Evolutionary conservation across 805 yeast species (phyloP).

Genomic region (Osmozyma mogii): DNA sequence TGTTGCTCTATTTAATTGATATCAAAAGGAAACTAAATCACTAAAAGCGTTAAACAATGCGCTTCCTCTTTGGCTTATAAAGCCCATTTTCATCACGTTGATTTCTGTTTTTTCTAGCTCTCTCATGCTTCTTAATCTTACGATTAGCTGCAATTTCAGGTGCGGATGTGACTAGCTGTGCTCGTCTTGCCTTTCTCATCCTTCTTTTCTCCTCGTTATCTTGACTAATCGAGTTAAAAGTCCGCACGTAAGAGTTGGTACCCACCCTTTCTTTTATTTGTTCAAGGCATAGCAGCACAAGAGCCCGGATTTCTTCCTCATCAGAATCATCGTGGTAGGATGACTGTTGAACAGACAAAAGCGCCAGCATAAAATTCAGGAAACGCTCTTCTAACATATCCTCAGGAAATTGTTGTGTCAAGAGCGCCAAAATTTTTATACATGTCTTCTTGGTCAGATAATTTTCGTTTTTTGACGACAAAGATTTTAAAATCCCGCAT

Average conservation of each 20-base stretch:
- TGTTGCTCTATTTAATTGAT: no score
- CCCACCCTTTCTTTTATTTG: slow-evolving; percentile 66
- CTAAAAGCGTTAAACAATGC: slow-evolving; percentile 11
- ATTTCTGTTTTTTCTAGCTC: slow-evolving; percentile 68
- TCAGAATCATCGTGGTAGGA: no score
- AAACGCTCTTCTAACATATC: no score
- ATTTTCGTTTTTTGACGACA: no score
- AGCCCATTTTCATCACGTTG: slow-evolving; percentile 71
- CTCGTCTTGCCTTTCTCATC: slow-evolving; percentile 69
- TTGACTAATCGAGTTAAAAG: slow-evolving; percentile 58
- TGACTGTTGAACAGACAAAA: no score
- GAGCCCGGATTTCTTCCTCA: slow-evolving; percentile 45
- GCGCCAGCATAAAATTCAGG: no score
- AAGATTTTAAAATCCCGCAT: no score
- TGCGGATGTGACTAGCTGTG: slow-evolving; percentile 64
- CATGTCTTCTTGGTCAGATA: no score
- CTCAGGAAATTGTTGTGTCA: no score
- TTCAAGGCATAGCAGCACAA: slow-evolving; percentile 60
- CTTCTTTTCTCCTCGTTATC: slow-evolving; percentile 53
- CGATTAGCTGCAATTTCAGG: slow-evolving; percentile 80
- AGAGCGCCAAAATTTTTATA: no score
- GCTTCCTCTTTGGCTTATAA: slow-evolving; percentile 56
- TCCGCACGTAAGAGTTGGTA: slow-evolving; percentile 53
- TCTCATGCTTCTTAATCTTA: slow-evolving; percentile 67
- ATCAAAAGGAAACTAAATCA: no score